Evolutionary conservation across 768 basidiomycete species (phyloP), one percentile per base, ranked within the genome.

Genomic region (Rhizopogon rudus): DNA sequence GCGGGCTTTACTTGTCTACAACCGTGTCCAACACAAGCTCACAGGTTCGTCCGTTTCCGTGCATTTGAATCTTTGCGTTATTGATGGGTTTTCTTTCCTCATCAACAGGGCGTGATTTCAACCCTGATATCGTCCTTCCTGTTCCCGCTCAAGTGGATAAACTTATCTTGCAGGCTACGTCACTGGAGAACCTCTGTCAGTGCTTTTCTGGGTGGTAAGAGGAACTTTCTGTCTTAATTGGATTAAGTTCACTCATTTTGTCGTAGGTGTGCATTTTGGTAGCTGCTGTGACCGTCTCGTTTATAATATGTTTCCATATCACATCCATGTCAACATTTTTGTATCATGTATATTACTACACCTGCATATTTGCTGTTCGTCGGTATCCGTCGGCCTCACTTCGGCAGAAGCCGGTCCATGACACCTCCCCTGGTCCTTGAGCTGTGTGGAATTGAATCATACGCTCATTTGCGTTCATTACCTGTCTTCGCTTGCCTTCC

Each of bases 181-280:
- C 91, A 13, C 70, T 98, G 43, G 95, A 98, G 70, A 97, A 98
- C 68, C 82, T 98, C 2, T 97, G 93, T 68, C 95, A 96, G 68
- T 94, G 93, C 65, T 97, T 96, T 77, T 91, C 93, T 58, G 94
- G 94, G 69, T 96, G 93, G 94, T 88, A 63, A 52, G 82, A 68
- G 20, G 7, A 28, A 37, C 29, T 14, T 28, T 7, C 39, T 43
- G 56, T 35, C 12, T 16, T 44, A 33, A 29, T 28, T 52, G 6
- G 10, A 1, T 22, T 43, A 31, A 31, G 52, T 48, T 53, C 33
- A 54, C 10, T 54, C 37, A 60, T 10, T n/a, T 29, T 51, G 57
- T 40, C 40, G 14, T 56, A 81, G 80, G 80, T 89, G 87, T 72
- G 87, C 88, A 41, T 90, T 89, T 73, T 90, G 88, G 88, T 90